These are phyloP conservation scores for Prunus davidiana DNA, from an alignment of 306 rosid species.

Conservation along the genomic window DNA sequence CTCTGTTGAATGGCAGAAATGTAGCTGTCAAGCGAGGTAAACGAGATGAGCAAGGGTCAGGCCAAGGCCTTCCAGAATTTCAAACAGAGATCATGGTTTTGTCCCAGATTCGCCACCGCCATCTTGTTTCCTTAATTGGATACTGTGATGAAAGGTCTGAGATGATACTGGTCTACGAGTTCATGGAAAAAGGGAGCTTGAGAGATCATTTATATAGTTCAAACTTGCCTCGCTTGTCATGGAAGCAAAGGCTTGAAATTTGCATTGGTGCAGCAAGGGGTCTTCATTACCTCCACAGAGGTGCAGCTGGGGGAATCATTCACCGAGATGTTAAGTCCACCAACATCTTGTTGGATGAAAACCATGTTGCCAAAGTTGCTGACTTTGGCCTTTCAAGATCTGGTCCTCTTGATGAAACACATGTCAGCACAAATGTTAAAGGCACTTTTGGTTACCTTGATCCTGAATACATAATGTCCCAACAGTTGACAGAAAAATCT, in stretches of 20 bases:
- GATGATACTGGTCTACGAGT: constrained; percentile 57
- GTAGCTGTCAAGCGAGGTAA: constrained; percentile 53
- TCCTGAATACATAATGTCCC: constrained; percentile 46
- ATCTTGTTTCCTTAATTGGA: constrained; percentile 55
- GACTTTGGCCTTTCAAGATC: constrained; percentile 55
- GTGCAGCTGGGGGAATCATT: constrained; percentile 48
- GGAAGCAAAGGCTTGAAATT: constrained; percentile 59
- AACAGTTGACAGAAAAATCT: constrained; percentile 45
- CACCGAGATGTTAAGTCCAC: constrained; percentile 57
- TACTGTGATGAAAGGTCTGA: constrained; percentile 53
- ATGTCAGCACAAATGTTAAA: constrained; percentile 49
- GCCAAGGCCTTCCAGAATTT: constrained; percentile 51
- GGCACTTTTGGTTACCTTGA: constrained; percentile 59
- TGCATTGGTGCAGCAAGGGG: constrained; percentile 57
- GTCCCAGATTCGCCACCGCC: constrained; percentile 48
- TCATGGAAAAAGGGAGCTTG: constrained; percentile 50
- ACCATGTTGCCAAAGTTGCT: constrained; percentile 48
- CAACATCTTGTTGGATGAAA: constrained; percentile 44
- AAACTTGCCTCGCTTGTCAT: constrained; percentile 33
- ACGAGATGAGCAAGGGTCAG: constrained; percentile 20
- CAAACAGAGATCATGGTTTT: constrained; percentile 47
- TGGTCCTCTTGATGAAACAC: constrained; percentile 36
- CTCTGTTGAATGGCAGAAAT: constrained; percentile 25
- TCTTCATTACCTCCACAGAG: constrained; percentile 54
- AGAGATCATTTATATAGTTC: constrained; percentile 44